Conservation (phyloP, 2,329 filamentous ascomycete genomes). For the Penicillium sp. region DNA sequence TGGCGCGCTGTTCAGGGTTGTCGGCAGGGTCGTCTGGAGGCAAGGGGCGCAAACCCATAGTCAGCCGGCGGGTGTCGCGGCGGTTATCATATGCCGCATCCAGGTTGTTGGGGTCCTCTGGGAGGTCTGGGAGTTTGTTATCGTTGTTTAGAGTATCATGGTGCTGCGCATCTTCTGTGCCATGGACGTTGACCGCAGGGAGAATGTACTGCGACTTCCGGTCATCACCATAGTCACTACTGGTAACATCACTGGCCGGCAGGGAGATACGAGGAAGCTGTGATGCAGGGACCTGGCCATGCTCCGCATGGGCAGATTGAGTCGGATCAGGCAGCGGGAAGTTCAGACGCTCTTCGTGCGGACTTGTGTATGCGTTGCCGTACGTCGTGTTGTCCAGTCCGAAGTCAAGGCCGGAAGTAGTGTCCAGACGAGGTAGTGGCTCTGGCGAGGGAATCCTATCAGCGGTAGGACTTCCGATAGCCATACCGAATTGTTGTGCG, state of each 20-base stretch:
- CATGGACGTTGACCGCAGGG: conserved; percentile 34
- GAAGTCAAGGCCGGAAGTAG: conserved; percentile 21
- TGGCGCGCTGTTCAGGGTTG: conserved; percentile 89
- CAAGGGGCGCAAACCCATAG: conserved; percentile 70
- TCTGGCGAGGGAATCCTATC: conserved; percentile 11
- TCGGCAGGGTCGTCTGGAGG: conserved; percentile 83
- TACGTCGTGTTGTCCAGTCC: conserved; percentile 12
- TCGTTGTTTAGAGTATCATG: conserved; percentile 12
- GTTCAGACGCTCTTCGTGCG: conserved; percentile 19
- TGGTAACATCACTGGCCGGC: conserved; percentile 49
- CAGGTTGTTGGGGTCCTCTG: conserved; percentile 28
- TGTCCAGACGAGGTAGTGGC: conserved; percentile 13
- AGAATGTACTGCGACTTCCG: conserved; percentile 49
- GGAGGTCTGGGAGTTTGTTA: conserved; percentile 20
- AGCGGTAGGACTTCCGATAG: conserved; percentile 14
- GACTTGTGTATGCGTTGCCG: not conserved
- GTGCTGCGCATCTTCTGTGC: conserved; percentile 21
- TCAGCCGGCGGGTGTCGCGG: conserved; percentile 50
- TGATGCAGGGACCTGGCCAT: conserved; percentile 18
- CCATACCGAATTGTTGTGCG: conserved; percentile 14
- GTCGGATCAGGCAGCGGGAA: conserved; percentile 22
- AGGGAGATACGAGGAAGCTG: conserved; percentile 37
- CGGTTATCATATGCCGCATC: conserved; percentile 26
- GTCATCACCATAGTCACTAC: conserved; percentile 55
- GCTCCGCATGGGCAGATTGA: conserved; percentile 15